Base-by-base conservation (phyloP, 768 basidiomycete species). In the Inosperma sp. region DNA sequence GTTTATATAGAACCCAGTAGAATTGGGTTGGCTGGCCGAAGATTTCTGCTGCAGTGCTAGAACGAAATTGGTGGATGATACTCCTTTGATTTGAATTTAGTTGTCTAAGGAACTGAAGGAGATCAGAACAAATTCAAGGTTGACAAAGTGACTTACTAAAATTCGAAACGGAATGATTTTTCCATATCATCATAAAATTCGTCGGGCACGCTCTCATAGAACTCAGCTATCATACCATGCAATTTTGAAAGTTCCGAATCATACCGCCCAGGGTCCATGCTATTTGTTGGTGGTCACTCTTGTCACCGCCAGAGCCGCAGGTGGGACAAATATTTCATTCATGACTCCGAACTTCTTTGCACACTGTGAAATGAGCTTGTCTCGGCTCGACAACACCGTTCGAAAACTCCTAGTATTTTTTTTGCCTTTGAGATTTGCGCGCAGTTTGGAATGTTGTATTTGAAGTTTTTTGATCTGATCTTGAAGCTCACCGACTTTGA, bases 401-500 rank as follows among this genome's bases (percentile, higher is more conserved):
- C 5, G 12, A 27, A 16, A 14, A 2, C 7, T n/a, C 25, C 19
- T 41, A 21, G 17, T 13, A 10, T 46, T 46, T 23, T 22, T 46
- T 34, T n/a, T 33, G 16, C 16, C 21, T 19, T 43, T 43, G 41
- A 29, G 10, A 25, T 13, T 14, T n/a, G 43, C 21, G 14, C 17
- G 13, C 19, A 33, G 43, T 22, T 45, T 31, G 2, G 30, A 29
- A n/a, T 45, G 30, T 45, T 22, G 25, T 17, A 45, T 27, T 2
- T 3, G 30, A 22, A 45, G 30, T 31, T 33, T 30, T 33, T n/a
- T 31, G 2, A 45, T 26, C 5, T 33, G 16, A 8, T 31, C 30
- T 31, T 45, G 19, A 21, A 45, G 43, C 33, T 45, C 43, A 1
- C 43, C 30, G 9, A 45, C 17, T 19, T 45, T 45, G 43, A 45